Conservation (phyloP, 345 rosid species). For the Punica granatum region DNA sequence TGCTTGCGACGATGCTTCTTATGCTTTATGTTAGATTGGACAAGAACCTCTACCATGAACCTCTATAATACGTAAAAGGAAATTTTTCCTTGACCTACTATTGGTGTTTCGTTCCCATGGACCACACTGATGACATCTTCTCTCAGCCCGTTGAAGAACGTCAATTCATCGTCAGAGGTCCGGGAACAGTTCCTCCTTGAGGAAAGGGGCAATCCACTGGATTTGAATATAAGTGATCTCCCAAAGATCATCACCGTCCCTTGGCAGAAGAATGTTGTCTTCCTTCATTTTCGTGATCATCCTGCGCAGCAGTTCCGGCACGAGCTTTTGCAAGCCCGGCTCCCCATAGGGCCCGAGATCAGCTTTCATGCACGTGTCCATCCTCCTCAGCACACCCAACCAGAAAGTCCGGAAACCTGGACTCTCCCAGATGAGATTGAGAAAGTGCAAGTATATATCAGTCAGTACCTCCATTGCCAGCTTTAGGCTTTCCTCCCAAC, state of each 20-base stretch:
- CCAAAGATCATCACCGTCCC: slow-evolving; percentile 72
- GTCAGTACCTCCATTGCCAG: slow-evolving; percentile 58
- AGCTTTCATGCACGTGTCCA: slow-evolving; percentile 95
- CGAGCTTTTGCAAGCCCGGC: slow-evolving; percentile 39
- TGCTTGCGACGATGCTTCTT: background rate
- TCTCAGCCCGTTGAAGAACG: background rate
- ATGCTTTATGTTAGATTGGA: background rate
- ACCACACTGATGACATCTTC: background rate
- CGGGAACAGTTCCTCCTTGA: slow-evolving; percentile 80
- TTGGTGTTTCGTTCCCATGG: background rate
- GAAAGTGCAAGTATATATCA: slow-evolving; percentile 41
- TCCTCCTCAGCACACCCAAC: slow-evolving; percentile 82
- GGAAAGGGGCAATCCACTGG: slow-evolving; percentile 88
- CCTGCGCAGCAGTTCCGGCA: slow-evolving; percentile 55
- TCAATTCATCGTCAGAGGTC: slow-evolving; percentile 21
- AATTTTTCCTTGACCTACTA: background rate
- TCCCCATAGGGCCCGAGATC: slow-evolving; percentile 65
- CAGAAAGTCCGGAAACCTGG: slow-evolving; percentile 74
- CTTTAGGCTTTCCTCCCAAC: slow-evolving; percentile 79
- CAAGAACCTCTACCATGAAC: background rate
- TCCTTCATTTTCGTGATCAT: slow-evolving; percentile 71
- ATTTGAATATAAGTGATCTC: slow-evolving; percentile 83
- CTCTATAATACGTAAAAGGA: background rate
- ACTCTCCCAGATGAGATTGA: slow-evolving; percentile 45
- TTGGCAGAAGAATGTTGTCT: slow-evolving; percentile 45